A percentile compares a stretch with the other conserved stretches of the same genome.
Evolutionary conservation across 1,284 basidiomycete genomes (phyloP).

Genomic region (Mycena sp.): DNA sequence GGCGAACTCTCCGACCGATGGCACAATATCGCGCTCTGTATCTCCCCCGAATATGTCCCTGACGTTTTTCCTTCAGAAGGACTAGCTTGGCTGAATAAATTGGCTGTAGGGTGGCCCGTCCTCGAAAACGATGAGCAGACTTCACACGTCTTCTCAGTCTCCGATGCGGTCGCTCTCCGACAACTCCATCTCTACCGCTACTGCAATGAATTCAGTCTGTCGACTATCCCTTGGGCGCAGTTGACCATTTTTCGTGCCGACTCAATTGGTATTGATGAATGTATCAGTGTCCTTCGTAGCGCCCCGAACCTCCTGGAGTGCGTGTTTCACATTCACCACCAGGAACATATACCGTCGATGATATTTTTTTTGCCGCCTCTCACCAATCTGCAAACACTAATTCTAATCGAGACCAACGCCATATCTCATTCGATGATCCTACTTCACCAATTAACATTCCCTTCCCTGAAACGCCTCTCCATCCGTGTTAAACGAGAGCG

Average conservation of each 20-base stretch:
- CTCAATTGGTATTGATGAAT: background rate
- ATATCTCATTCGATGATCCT: background rate
- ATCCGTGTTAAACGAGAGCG: too few relatives aligned
- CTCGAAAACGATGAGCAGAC: too few relatives aligned
- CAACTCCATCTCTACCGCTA: background rate
- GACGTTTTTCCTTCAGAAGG: background rate
- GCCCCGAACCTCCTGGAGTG: background rate
- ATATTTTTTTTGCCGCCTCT: conserved; percentile 3
- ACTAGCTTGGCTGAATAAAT: background rate
- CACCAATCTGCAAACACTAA: too few relatives aligned
- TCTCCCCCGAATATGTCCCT: background rate
- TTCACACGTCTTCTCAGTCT: background rate
- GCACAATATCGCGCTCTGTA: background rate
- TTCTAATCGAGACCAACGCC: background rate
- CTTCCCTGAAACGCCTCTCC: background rate
- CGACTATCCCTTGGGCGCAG: conserved; percentile 1
- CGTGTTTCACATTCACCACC: background rate
- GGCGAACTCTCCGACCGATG: conserved; percentile 7
- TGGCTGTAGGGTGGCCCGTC: background rate
- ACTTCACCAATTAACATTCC: background rate
- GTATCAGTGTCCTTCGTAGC: conserved; percentile 4
- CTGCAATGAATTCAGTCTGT: background rate
- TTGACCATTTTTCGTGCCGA: conserved; percentile 1
- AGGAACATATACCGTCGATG: background rate
- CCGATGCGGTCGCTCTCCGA: background rate